Evolutionary conservation across 148 eudicot species (phyloP).

Genomic region (Fagopyrum homotropicum): DNA sequence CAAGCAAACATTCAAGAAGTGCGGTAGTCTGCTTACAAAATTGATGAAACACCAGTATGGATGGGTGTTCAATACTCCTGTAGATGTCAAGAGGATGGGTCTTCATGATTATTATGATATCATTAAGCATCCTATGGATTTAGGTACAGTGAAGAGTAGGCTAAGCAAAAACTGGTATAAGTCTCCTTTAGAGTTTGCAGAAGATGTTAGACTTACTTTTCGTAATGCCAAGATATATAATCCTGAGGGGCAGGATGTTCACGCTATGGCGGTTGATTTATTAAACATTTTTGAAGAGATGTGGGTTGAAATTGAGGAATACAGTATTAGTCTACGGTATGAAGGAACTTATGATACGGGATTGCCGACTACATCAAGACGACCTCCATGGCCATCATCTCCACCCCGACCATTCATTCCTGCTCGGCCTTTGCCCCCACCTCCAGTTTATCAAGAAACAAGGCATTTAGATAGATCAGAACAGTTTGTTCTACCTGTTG

Average conservation of each 20-base stretch:
- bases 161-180: slow-evolving; percentile 65
- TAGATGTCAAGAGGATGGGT: slow-evolving; percentile 58
- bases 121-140: slow-evolving; percentile 85
- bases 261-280: slow-evolving; percentile 62
- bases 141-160: slow-evolving; percentile 70
- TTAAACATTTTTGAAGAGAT: slow-evolving; percentile 55
- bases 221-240: slow-evolving; percentile 80
- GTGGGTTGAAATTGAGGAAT: slow-evolving; percentile 64
- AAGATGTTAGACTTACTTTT: slow-evolving; percentile 85
- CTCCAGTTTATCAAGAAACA: slow-evolving; percentile 24
- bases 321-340: slow-evolving; percentile 37
- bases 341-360: slow-evolving; percentile 46
- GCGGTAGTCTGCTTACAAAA: slow-evolving; percentile 59
- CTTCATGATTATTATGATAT: slow-evolving; percentile 76
- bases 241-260: slow-evolving; percentile 82
- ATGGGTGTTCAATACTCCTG: slow-evolving; percentile 86
- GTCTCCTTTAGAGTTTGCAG: slow-evolving; percentile 75
- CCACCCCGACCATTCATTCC: slow-evolving; percentile 26
- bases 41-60: slow-evolving; percentile 76
- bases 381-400: slow-evolving; percentile 18
- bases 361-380: slow-evolving; percentile 48
- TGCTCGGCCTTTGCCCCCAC: slow-evolving; percentile 25
- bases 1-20: slow-evolving; percentile 53
- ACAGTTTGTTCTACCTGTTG: slow-evolving; percentile 34
- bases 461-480: slow-evolving; percentile 49